Base-by-base conservation (phyloP, 2,329 filamentous ascomycete genomes). In the Hypoxylon sp. region DNA sequence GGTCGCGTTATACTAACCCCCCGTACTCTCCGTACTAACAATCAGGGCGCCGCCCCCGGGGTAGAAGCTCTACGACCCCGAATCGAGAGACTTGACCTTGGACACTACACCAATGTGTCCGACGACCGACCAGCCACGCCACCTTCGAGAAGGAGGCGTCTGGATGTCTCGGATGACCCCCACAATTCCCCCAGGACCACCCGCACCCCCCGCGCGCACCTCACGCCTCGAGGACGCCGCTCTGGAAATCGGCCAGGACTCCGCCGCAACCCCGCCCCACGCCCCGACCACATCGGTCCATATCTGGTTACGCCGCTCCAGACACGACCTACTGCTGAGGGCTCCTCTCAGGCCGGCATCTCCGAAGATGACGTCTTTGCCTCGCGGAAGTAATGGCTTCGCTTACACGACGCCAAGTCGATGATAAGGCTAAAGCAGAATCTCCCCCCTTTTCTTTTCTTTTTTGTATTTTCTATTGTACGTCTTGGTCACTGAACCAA, bases 331-430 rank as follows among this genome's bases (percentile, higher is more conserved):
- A 3, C 19, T 10, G 31, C 8, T 48, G 15, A 31, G 2, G 39
- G 24, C 7, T 4, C 15, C 6, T 2, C 19, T n/a, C 27, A 24
- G 21, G 29, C 5, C 10, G 19, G 21, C 32, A 44, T 46, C 8
- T 32, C n/a, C 6, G 37, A 32, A 1, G 53, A 55, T 31, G 39
- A 55, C 7, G 37, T 46, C 15, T 55, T 55, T 46, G n/a, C 3
- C 37, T 17, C 24, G 10, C 4, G 11, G 13, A 7, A 46, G 0
- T 32, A 17, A 32, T 32, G 8, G 35, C 15, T 46, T 46, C 19
- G 24, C 24, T 24, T 42, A 19, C 11, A 27, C 35, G 31, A 39
- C 3, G 24, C 13, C 31, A 11, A 19, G n/a, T 29, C 19, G 53
- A 17, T 39, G 21, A 11, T 21, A 21, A 6, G n/a, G 7, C 17